Evolutionary conservation across 2,329 filamentous ascomycete species (phyloP), one percentile per base, ranked within the genome.

Genomic region (Botryosphaeria dothidea): DNA sequence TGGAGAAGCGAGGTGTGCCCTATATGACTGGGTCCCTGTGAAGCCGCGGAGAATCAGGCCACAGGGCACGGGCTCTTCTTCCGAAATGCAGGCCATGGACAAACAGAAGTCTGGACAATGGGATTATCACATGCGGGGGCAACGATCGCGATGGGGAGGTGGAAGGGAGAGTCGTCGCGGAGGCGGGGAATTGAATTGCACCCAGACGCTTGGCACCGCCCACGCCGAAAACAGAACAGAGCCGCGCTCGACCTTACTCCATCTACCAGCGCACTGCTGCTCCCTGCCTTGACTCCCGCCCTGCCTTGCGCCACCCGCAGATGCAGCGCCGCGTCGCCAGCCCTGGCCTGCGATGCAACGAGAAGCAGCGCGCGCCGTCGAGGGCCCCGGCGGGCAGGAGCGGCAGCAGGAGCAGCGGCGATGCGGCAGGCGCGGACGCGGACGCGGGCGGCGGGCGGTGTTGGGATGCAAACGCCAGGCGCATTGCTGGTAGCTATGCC

Each of bases 401-500:
- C 23, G 23, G 48, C 48, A 13, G 45, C 2, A 21, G 45, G 21
- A n/a, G 21, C 21, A 5, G 21, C 21, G 5, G 45, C 19, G n/a
- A 8, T n/a, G n/a, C n/a, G 27, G 49, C 49, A 21, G 21, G 49
- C 15, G 49, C 49, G 15, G 17, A 4, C 15, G n/a, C 19, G 36
- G 3, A 17, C 34, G 52, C 21, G 43, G 51, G 51, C 51, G 52
- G 21, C 17, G 23, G 3, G 23, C 21, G 31, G 56, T 38, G 56
- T 31, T 60, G 56, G 38, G 54, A 60, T 46, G 56, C 38, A 60
- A 60, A 45, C 56, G 56, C 56, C 38, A 29, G 34, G 8, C 52
- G 52, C 52, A 34, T 41, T 27, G 52, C 34, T 21, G 52, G 56
- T 60, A 60, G 56, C 41, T 60, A 60, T 60, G 56, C 56, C 38